A percentile compares a stretch with the other conserved stretches of the same genome.
phyloP scores from a whole-genome alignment of 1,139 yeast genomes.

The Protomyces gravidus region DNA sequence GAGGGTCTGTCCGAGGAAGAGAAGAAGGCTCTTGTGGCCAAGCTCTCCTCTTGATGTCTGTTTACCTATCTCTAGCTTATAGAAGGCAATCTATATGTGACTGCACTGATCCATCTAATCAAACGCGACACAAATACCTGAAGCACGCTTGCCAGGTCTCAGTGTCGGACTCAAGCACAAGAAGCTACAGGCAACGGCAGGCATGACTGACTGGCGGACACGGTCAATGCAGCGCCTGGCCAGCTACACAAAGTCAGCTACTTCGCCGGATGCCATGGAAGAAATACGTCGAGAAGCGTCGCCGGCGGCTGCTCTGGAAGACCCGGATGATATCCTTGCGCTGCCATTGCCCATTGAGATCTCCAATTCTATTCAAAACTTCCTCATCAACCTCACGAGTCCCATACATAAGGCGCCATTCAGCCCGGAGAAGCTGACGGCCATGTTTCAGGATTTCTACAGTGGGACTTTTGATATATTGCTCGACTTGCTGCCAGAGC shows the following conservation, averaged over 20 bases:
- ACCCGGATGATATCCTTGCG: not conserved
- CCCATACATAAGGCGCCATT: constrained; percentile 25
- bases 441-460: constrained; percentile 25
- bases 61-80: no score
- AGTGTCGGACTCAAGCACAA: no score
- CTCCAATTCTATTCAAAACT: constrained; percentile 4
- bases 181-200: no score
- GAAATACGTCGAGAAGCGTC: constrained; percentile 1
- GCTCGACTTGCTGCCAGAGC: constrained; percentile 8
- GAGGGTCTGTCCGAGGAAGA: constrained; percentile 27
- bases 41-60: constrained; percentile 1
- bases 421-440: constrained; percentile 16
- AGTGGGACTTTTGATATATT: constrained; percentile 12
- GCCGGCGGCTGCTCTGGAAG: not conserved
- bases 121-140: no score
- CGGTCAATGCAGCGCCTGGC: constrained; percentile 1
- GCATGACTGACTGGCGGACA: constrained; percentile 3
- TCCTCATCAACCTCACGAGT: constrained; percentile 16
- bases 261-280: not conserved
- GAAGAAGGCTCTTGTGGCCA: constrained; percentile 11
- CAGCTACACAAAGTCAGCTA: not conserved
- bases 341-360: constrained; percentile 11
- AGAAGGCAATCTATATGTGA: no score
- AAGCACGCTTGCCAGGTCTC: no score
- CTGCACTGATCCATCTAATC: no score